Conservation (phyloP, 2,329 filamentous ascomycete genomes). For the Coniochaeta sp. region DNA sequence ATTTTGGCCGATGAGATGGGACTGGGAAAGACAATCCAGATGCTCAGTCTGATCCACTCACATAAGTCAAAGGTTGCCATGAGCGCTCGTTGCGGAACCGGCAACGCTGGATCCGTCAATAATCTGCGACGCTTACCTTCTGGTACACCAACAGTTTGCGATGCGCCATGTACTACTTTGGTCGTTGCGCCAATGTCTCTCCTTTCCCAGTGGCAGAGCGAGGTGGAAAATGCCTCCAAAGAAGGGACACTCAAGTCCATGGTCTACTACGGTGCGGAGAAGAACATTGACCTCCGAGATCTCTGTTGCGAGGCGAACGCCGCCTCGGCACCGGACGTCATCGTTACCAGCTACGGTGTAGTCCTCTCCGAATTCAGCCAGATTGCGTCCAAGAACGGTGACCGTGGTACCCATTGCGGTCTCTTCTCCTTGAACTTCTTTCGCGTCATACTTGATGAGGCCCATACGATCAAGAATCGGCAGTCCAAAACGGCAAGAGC, state of each 20-base stretch:
- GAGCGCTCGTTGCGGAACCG: slow-evolving; percentile 23
- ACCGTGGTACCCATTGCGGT: slow-evolving; percentile 59
- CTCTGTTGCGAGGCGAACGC: slow-evolving; percentile 72
- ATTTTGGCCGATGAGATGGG: slow-evolving; percentile 97
- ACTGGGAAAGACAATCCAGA: slow-evolving; percentile 95
- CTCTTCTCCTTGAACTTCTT: slow-evolving; percentile 93
- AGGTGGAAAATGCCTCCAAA: slow-evolving; percentile 84
- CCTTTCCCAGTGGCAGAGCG: slow-evolving; percentile 94
- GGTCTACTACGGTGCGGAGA: slow-evolving; percentile 89
- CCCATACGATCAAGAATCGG: slow-evolving; percentile 84
- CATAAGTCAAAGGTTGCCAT: slow-evolving; percentile 56
- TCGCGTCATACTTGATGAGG: slow-evolving; percentile 90
- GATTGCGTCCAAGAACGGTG: slow-evolving; percentile 58
- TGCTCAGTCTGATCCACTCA: slow-evolving; percentile 87
- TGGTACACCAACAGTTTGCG: slow-evolving; percentile 47
- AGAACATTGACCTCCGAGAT: slow-evolving; percentile 67
- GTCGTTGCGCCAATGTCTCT: slow-evolving; percentile 97
- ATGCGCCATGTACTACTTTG: slow-evolving; percentile 81
- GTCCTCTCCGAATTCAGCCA: slow-evolving; percentile 85
- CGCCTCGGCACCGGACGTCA: slow-evolving; percentile 71
- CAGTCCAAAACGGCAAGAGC: slow-evolving; percentile 91
- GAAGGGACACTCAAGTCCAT: slow-evolving; percentile 75
- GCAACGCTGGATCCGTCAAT: slow-evolving; percentile 39
- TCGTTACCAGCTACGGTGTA: slow-evolving; percentile 92
- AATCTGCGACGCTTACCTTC: slow-evolving; percentile 55